phyloP scores from a whole-genome alignment of 2,329 filamentous ascomycete genomes.

The Thelonectria blattea region DNA sequence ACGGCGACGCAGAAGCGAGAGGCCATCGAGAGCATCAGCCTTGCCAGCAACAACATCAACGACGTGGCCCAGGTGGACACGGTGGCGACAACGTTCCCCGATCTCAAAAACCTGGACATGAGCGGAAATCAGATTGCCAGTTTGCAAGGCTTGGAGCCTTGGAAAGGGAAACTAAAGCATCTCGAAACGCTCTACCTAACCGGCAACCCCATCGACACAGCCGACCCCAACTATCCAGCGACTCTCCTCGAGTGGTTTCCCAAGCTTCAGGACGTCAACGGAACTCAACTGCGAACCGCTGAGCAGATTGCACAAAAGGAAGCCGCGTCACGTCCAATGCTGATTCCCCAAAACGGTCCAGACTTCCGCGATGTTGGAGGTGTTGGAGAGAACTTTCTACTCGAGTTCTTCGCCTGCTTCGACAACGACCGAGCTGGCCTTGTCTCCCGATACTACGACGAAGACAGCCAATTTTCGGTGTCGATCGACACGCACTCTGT shows the following conservation, averaged over 20 bases:
- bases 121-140: constrained; percentile 80
- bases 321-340: constrained; percentile 56
- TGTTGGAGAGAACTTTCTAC: constrained; percentile 77
- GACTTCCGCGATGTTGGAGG: constrained; percentile 76
- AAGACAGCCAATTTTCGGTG: constrained; percentile 75
- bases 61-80: constrained; percentile 75
- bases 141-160: constrained; percentile 71
- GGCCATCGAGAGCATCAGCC: constrained; percentile 79
- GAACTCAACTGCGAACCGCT: constrained; percentile 72
- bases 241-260: constrained; percentile 85
- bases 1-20: constrained; percentile 74
- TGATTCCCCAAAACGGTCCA: constrained; percentile 68
- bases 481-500: constrained; percentile 69
- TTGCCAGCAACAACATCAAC: constrained; percentile 80
- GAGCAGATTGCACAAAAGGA: constrained; percentile 68
- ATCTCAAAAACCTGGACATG: constrained; percentile 86
- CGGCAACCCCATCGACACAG: constrained; percentile 74
- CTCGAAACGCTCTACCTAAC: constrained; percentile 82
- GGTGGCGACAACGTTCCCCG: constrained; percentile 80
- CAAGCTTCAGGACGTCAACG: constrained; percentile 78
- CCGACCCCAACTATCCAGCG: constrained; percentile 65
- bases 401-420: constrained; percentile 75
- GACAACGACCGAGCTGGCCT: constrained; percentile 73
- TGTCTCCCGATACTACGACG: constrained; percentile 74
- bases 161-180: constrained; percentile 79